Base-by-base conservation (phyloP, 805 yeast species). In the Yarrowia yakushimensis region DNA sequence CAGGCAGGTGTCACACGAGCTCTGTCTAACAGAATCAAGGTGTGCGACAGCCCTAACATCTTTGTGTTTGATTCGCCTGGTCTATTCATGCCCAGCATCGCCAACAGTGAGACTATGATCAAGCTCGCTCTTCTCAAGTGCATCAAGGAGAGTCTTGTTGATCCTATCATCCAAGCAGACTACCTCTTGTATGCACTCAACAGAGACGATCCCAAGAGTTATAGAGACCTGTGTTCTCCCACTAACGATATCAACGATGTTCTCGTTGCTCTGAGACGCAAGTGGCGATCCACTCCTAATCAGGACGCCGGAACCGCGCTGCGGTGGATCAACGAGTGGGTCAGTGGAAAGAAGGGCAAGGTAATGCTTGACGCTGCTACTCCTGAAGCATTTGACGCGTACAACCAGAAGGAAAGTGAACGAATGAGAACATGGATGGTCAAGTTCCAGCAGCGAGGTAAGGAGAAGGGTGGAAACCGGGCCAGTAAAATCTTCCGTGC, bases 11-110 rank as follows among this genome's bases (percentile, higher is more conserved):
- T 93, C 6, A 94, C 99, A 0, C 76, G 90, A 61, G 80, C 81
- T 28, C 85, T 96, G 0, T 85, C 93, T 60, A 93, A 88, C 65
- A 78, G 86, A 61, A 88, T 94, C 36, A 76, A 86, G 62, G 78
- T 94, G 13, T 75, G 80, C 43, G 73, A 76, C 11, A 78, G 78
- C 28, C 92, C 94, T 0, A 84, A 83, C 33, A 80, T 93, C 2
- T 79, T 84, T 64, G 77, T 92, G 8, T 84, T 88, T 67, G 99
- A 94, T 71, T 88, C 97, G 0, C 99, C 99, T 0, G 99, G 99
- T 1, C 92, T 94, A 4, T 83, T 90, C 63, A 73, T 90, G 12
- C 98, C 99, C 0, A 82, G 84, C 20, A 88, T 85, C 10, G 79
- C 81, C 50, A 80, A 81, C 65, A 72, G 81, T 3, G 83, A 85